A percentile compares a stretch with the other conserved stretches of the same genome.
Conservation (phyloP, 257 asterid species). For the Phtheirospermum japonicum region DNA sequence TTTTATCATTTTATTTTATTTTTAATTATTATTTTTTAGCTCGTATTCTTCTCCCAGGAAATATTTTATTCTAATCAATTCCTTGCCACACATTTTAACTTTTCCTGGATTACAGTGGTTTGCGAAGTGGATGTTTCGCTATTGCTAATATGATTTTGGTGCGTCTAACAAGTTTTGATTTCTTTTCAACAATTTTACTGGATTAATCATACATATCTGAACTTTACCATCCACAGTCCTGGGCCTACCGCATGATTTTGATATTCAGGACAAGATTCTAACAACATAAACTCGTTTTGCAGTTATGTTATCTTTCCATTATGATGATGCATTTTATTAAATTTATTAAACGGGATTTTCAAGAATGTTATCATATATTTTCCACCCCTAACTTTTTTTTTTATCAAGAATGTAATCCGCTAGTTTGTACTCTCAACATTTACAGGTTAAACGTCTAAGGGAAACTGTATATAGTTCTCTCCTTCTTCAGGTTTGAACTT, state of each 20-base stretch:
- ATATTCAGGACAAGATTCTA: not conserved
- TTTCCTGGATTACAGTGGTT: slow-evolving; percentile 44
- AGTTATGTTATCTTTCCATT: slow-evolving; percentile 2
- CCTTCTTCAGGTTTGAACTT: slow-evolving; percentile 44
- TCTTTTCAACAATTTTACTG: not conserved
- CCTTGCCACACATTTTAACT: slow-evolving; percentile 19
- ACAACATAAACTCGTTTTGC: not conserved
- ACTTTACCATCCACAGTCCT: slow-evolving; percentile 19
- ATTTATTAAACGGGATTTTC: slow-evolving; percentile 1
- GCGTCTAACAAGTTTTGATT: slow-evolving; percentile 27
- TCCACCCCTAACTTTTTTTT: slow-evolving; percentile 3
- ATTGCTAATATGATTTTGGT: slow-evolving; percentile 50
- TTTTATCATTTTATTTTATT: not conserved
- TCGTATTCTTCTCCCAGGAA: not conserved
- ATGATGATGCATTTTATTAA: not conserved
- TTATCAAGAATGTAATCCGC: slow-evolving; percentile 16
- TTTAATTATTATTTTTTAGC: not conserved
- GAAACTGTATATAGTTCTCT: slow-evolving; percentile 41
- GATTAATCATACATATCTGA: slow-evolving; percentile 13
- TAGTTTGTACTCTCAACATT: slow-evolving; percentile 16
- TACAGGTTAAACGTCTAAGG: slow-evolving; percentile 56
- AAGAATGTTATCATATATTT: not conserved
- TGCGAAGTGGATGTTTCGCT: slow-evolving; percentile 59
- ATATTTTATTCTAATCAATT: not conserved
- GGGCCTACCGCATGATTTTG: not conserved